These are phyloP conservation scores for Geosiphon pyriformis DNA, from an alignment of 192 early-diverging fungal species.

Conservation along the genomic window DNA sequence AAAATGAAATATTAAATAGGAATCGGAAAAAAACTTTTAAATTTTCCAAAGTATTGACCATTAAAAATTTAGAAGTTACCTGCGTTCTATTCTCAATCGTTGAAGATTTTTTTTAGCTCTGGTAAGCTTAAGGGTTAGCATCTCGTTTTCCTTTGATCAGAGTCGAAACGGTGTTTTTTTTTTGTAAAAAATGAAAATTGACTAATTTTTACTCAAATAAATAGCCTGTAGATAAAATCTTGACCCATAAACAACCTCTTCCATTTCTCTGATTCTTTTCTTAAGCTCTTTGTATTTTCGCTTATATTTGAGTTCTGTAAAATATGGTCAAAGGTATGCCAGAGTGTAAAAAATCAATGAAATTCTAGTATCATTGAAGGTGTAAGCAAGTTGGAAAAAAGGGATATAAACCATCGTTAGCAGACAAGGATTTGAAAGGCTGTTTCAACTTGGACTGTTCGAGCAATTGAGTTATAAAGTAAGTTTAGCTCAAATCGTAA, in stretches of 20 bases:
- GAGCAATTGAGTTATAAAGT: background rate
- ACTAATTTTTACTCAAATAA: background rate
- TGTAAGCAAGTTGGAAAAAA: background rate
- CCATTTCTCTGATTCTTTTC: slow-evolving; percentile 35
- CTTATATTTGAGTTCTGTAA: slow-evolving; percentile 23
- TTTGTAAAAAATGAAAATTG: background rate
- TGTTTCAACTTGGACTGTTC: slow-evolving; percentile 10
- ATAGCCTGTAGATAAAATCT: no score
- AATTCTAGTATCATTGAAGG: background rate
- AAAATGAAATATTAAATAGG: background rate
- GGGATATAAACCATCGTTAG: slow-evolving; percentile 3
- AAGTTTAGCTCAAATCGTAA: background rate
- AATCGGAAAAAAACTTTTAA: background rate
- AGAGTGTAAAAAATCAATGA: background rate
- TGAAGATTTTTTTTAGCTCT: slow-evolving; percentile 34
- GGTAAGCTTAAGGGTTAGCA: slow-evolving; percentile 23
- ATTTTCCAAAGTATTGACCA: background rate
- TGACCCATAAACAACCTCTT: slow-evolving; percentile 34
- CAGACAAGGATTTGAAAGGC: slow-evolving; percentile 13
- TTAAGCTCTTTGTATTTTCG: slow-evolving; percentile 39
- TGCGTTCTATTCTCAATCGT: slow-evolving; percentile 32
- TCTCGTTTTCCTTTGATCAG: slow-evolving; percentile 33
- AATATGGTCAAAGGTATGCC: background rate
- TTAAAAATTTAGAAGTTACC: slow-evolving; percentile 17
- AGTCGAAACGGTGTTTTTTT: background rate